Evolutionary conservation across 331 rosid species (phyloP), one percentile per base, ranked within the genome.

Genomic region (Malus hybrid): DNA sequence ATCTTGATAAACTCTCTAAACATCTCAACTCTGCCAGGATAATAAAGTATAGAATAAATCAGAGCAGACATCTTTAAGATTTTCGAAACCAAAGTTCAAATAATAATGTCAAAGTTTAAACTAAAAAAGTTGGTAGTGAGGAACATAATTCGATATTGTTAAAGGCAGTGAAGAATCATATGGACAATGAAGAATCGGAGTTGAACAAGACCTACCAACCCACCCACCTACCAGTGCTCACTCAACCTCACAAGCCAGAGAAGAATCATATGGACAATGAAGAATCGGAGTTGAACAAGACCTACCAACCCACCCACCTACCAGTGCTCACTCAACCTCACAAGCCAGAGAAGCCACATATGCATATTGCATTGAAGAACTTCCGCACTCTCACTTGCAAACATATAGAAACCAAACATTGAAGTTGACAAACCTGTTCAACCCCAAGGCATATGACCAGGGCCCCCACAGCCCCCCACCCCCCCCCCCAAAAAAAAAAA

Each of bases 1-100:
- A 89, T 94, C 88, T 87, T 91, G 80, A 92, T 85, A 74, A 94
- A 92, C 87, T 94, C 97, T 67, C 97, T 90, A 73, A 94, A 94
- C 96, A 94, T 92, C 85, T 94, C 96, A 81, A 94, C 99, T 81
- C 97, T 94, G 91, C 83, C 74, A 70, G 71, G 77, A 63, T 46
- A 28, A 31, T 77, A 80, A 76, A 76, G 1, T 42, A 52, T 31
- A 76, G 50, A 24, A 42, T 27, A 16, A 42, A 33, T 77, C 2
- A 11, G 32, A 4, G 59, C 6, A 36, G 48, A 60, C 20, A 39
- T 22, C 69, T 69, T 20, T 16, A 36, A 68, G 34, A 31, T 65
- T 7, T 5, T 67, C 29, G 4, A 16, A 19, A 24, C 15, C 5
- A 0, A 36, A 76, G 27, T 34, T 34, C 22, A 50, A 36, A 75